Percentiles rank a stretch among this genome's conserved stretches.
phyloP scores from a whole-genome alignment of 2,329 filamentous ascomycete genomes.

The Aspergillus pseudonomiae region DNA sequence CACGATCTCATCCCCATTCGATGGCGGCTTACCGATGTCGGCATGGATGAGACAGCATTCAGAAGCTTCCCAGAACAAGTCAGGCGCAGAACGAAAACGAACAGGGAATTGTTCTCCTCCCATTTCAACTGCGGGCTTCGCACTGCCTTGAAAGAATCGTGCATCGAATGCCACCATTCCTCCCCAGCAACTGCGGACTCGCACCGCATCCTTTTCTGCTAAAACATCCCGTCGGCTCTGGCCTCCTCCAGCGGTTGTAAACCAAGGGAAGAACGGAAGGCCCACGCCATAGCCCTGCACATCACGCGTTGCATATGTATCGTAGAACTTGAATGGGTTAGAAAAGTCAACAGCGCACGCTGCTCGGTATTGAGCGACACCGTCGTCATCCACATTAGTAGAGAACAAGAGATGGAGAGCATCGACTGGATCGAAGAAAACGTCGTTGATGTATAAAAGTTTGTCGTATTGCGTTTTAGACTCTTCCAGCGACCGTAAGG shows the following conservation, averaged over 20 bases:
- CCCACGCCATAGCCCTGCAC: conserved; percentile 69
- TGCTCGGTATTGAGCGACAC: conserved; percentile 63
- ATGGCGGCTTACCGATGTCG: conserved; percentile 46
- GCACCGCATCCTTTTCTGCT: conserved; percentile 60
- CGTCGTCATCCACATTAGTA: conserved; percentile 57
- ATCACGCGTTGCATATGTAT: conserved; percentile 74
- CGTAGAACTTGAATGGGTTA: conserved; percentile 74
- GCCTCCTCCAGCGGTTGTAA: conserved; percentile 55
- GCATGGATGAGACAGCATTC: conserved; percentile 65
- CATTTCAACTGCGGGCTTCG: conserved; percentile 6
- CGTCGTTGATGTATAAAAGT: conserved; percentile 68
- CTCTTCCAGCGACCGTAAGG: conserved; percentile 64
- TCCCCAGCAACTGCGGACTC: conserved; percentile 75
- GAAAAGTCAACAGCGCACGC: conserved; percentile 77
- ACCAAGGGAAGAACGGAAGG: conserved; percentile 74
- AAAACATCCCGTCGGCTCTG: conserved; percentile 66
- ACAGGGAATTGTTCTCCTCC: conserved; percentile 39
- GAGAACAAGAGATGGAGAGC: conserved; percentile 64
- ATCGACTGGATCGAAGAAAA: conserved; percentile 63
- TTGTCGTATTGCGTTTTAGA: conserved; percentile 55
- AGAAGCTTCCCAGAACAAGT: conserved; percentile 65
- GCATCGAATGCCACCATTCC: conserved; percentile 66
- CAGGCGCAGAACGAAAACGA: conserved; percentile 61
- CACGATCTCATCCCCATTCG: conserved; percentile 34
- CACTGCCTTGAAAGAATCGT: conserved; percentile 45